Conservation (phyloP, 768 basidiomycete species). For the Cystofilobasidium bisporidii region DNA sequence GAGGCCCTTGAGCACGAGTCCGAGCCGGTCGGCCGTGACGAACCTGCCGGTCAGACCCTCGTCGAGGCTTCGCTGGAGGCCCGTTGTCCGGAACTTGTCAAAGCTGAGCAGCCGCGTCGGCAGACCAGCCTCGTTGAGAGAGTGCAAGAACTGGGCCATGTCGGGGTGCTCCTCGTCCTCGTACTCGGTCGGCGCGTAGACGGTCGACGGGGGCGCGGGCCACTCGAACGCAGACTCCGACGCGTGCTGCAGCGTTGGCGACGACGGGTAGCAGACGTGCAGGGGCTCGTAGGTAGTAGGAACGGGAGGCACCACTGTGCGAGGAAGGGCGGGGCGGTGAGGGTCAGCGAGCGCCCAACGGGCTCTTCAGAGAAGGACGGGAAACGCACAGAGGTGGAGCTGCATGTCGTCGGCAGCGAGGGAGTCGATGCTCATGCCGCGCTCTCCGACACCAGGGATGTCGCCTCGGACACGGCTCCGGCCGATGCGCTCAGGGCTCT, state of each 20-base stretch:
- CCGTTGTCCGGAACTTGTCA: conserved; percentile 90
- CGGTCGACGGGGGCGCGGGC: neutral
- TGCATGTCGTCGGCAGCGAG: neutral
- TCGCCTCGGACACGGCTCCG: conserved; percentile 17
- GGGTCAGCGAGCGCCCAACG: no score
- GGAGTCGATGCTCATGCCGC: conserved; percentile 13
- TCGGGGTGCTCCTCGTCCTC: conserved; percentile 20
- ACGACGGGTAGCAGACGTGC: conserved; percentile 8
- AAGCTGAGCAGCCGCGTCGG: conserved; percentile 84
- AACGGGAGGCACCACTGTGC: conserved; percentile 20
- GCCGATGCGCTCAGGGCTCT: conserved; percentile 17
- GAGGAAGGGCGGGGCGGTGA: neutral
- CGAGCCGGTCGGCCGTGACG: conserved; percentile 77
- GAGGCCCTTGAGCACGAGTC: conserved; percentile 44
- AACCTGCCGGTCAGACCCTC: conserved; percentile 83
- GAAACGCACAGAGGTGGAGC: neutral
- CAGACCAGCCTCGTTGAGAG: conserved; percentile 57
- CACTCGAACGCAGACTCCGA: conserved; percentile 6
- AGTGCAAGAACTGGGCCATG: conserved; percentile 46
- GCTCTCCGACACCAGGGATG: neutral
- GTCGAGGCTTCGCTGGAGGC: conserved; percentile 83
- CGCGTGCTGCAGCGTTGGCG: conserved; percentile 12
- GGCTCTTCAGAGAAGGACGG: no score
- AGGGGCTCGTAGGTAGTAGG: neutral
- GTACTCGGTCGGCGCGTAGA: conserved; percentile 9